A percentile compares a stretch with the other conserved stretches of the same genome.
These are phyloP conservation scores for Yamadazyma songkhlaensis DNA, from an alignment of 1,139 yeast species.

Conservation along the genomic window DNA sequence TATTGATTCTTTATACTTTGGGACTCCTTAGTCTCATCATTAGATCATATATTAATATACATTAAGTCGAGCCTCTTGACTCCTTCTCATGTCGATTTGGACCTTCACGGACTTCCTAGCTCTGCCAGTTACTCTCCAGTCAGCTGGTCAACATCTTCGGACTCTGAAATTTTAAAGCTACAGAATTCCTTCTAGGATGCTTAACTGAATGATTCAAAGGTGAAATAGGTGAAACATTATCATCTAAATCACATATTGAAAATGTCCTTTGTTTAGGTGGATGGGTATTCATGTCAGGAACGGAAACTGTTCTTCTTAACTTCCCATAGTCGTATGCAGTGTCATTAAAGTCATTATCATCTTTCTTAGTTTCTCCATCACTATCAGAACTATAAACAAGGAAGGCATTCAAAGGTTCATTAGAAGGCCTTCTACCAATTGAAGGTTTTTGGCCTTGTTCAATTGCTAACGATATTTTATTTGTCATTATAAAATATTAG, in stretches of 20 bases:
- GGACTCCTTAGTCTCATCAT: slow-evolving; percentile 40
- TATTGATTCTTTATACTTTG: slow-evolving; percentile 77
- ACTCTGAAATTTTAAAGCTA: slow-evolving; percentile 32
- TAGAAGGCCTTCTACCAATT: slow-evolving; percentile 9
- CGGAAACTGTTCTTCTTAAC: slow-evolving; percentile 10
- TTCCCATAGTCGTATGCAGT: neutral
- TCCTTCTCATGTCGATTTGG: no score
- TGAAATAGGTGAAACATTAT: slow-evolving; percentile 8
- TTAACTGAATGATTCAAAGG: slow-evolving; percentile 7
- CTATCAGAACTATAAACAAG: slow-evolving; percentile 12
- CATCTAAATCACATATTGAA: slow-evolving; percentile 16
- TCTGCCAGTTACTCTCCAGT: no score
- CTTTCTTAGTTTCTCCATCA: neutral
- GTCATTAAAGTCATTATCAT: neutral
- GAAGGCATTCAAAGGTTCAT: slow-evolving; percentile 27
- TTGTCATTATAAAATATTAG: neutral
- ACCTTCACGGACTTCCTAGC: no score
- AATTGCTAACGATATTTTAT: slow-evolving; percentile 21
- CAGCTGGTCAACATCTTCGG: slow-evolving; percentile 9
- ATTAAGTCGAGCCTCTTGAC: no score
- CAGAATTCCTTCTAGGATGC: slow-evolving; percentile 29
- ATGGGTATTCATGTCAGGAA: slow-evolving; percentile 7
- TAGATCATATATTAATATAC: neutral
- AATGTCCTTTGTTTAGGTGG: slow-evolving; percentile 7
- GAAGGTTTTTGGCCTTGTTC: slow-evolving; percentile 8